Percentiles rank a stretch among this genome's conserved stretches.
phyloP scores from a whole-genome alignment of 331 rosid species.

The Phaseolus coccineus region DNA sequence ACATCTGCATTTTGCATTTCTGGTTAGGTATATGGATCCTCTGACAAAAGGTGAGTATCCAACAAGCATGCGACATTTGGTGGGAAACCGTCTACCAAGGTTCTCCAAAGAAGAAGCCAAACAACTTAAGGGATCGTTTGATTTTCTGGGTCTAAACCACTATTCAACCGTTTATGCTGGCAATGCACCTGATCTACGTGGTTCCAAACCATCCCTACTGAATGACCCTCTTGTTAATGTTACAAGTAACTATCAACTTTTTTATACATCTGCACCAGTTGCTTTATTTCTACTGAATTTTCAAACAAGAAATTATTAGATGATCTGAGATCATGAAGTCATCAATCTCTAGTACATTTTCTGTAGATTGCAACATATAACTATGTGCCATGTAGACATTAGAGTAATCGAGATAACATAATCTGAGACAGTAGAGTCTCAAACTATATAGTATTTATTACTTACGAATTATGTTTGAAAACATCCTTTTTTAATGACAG shows the following conservation, averaged over 20 bases:
- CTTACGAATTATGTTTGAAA: no score
- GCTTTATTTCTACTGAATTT: neutral
- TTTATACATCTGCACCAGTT: constrained; percentile 1
- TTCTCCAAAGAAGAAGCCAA: constrained; percentile 43
- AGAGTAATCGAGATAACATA: no score
- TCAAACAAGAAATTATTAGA: neutral
- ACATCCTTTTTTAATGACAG: constrained; percentile 35
- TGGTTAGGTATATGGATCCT: constrained; percentile 46
- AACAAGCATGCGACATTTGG: constrained; percentile 46
- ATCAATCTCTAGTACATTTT: no score
- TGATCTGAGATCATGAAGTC: no score
- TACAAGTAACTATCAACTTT: constrained; percentile 44
- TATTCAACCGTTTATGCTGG: constrained; percentile 50
- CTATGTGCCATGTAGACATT: no score
- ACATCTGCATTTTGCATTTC: constrained; percentile 26
- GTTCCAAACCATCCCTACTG: constrained; percentile 33
- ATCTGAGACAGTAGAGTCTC: no score
- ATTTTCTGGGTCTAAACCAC: constrained; percentile 53
- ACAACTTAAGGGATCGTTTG: constrained; percentile 48
- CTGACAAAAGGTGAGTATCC: constrained; percentile 51
- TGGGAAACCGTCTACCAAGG: constrained; percentile 41
- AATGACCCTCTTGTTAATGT: constrained; percentile 42
- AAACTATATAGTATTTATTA: no score
- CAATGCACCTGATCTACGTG: constrained; percentile 38
- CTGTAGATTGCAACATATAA: no score